phyloP scores from a whole-genome alignment of 148 eudicot genomes.

The Fallopia convolvulus region DNA sequence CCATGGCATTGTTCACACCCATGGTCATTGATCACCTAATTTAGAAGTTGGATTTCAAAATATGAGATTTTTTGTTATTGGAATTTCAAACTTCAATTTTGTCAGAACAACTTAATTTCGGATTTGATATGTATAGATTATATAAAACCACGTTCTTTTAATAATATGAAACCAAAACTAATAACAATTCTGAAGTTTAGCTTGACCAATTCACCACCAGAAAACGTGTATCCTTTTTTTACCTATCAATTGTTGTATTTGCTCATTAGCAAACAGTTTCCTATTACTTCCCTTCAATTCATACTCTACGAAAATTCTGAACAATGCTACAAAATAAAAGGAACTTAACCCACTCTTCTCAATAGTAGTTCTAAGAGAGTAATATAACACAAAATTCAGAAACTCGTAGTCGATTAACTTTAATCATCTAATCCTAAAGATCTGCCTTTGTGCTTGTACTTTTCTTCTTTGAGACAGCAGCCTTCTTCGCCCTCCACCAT shows the following conservation, averaged over 20 bases:
- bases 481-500: conserved; percentile 60
- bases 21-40: too few species aligned
- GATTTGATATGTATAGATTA: too few species aligned
- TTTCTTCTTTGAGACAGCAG: conserved; percentile 33
- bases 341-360: background rate
- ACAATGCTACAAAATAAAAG: background rate
- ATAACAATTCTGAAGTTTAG: too few species aligned
- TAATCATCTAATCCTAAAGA: conserved; percentile 24
- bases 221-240: background rate
- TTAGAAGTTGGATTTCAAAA: too few species aligned
- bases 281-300: background rate
- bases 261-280: background rate
- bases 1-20: too few species aligned
- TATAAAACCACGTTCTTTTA: too few species aligned
- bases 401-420: background rate
- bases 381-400: conserved; percentile 6
- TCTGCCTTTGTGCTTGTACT: conserved; percentile 45
- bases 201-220: background rate
- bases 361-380: background rate
- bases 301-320: background rate
- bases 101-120: too few species aligned
- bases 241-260: background rate
- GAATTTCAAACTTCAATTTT: too few species aligned
- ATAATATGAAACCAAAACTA: too few species aligned
- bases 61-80: too few species aligned